Evolutionary conservation across 2,329 filamentous ascomycete genomes (phyloP), one percentile per base, ranked within the genome.

Genomic region (Bipolaris victoriae): DNA sequence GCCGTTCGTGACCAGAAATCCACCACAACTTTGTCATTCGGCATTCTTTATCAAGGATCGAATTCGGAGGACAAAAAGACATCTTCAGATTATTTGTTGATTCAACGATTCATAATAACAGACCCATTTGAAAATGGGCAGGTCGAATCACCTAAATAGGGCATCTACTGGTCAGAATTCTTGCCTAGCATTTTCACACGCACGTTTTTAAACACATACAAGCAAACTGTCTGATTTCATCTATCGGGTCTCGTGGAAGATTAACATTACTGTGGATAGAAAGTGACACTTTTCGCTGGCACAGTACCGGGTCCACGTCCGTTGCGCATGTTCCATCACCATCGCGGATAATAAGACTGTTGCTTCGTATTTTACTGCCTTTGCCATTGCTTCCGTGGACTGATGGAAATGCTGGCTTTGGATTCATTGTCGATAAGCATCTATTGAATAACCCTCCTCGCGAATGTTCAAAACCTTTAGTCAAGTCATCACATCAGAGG

Each of bases 401-500:
- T 11, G 7, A 15, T 37, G 6, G 35, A n/a, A 29, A 24, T n/a
- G 40, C 5, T 44, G 22, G 7, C 15, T n/a, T 15, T 22, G 22
- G 2, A n/a, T 24, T 20, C 7, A 15, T 26, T 26, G 13, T 29
- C 4, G 11, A 24, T 26, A n/a, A 29, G 5, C 7, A 7, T 49
- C 45, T 33, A 29, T 49, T 47, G 24, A 43, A 49, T 29, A 20
- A 16, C 10, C 46, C n/a, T 53, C 20, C 41, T 55, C 16, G 20
- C 29, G n/a, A 44, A 55, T 56, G 46, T 54, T 37, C 18, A 60
- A 46, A 24, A 49, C 40, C 6, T 24, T 53, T 49, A 26, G 60
- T 41, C 65, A 68, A 52, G 49, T 65, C 20, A 54, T 66, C 11
- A 9, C 66, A 18, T 61, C 60, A 11, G 63, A 59, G 24, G 43